phyloP scores from a whole-genome alignment of 164 flowering plant species.

The Tetracentron sinense region DNA sequence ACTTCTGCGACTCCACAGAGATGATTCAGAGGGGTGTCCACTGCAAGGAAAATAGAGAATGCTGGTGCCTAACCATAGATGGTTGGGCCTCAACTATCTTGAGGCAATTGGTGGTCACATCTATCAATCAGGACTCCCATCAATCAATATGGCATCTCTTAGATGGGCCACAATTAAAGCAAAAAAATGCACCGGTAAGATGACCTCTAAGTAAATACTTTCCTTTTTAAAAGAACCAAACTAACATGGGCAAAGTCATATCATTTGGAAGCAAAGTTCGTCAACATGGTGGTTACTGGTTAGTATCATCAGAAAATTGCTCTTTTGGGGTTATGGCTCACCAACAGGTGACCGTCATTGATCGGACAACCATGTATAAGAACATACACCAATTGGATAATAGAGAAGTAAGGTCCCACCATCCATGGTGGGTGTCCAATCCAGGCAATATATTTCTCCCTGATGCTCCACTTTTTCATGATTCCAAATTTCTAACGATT shows the following conservation, averaged over 20 bases:
- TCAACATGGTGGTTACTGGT: neutral
- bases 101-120: neutral
- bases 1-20: neutral
- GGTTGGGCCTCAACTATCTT: neutral
- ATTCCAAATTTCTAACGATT: neutral
- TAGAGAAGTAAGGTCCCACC: neutral
- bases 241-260: neutral
- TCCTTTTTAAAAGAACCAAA: neutral
- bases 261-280: neutral
- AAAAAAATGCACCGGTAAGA: neutral
- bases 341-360: neutral
- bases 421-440: neutral
- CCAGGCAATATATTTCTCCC: neutral
- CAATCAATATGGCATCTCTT: neutral
- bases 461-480: neutral
- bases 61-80: neutral
- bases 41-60: neutral
- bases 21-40: neutral
- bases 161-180: neutral
- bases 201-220: neutral
- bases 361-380: neutral
- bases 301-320: neutral
- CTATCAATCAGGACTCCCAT: neutral
- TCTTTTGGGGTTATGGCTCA: neutral
- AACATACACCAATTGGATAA: neutral